Percentiles rank a stretch among this genome's conserved stretches.
Evolutionary conservation across 371 early-diverging fungal species (phyloP).

Genomic region (Mortierella sp.): DNA sequence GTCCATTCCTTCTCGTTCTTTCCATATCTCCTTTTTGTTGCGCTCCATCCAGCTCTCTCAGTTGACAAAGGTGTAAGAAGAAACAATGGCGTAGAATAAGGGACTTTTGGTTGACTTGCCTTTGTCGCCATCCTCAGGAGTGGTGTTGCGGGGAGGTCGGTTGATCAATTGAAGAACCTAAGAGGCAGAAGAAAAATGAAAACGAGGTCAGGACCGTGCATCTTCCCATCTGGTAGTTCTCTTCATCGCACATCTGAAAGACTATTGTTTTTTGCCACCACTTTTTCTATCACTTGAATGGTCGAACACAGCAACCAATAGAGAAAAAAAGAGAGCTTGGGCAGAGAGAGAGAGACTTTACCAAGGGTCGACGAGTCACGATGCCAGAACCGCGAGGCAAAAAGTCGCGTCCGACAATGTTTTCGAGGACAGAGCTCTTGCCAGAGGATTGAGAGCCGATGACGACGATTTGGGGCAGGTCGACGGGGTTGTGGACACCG

Average conservation of each 20-base stretch:
- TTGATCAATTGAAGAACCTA: conserved; percentile 97
- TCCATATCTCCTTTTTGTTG: neutral
- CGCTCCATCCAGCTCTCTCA: neutral
- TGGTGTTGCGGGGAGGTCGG: conserved; percentile 69
- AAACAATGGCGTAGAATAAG: neutral
- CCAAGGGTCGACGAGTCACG: conserved; percentile 95
- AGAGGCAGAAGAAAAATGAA: conserved; percentile 8
- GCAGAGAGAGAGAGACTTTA: conserved; percentile 46
- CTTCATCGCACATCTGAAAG: neutral
- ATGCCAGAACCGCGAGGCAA: conserved; percentile 97
- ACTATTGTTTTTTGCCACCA: neutral
- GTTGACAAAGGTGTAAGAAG: neutral
- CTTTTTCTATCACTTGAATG: neutral
- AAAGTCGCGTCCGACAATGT: conserved; percentile 99
- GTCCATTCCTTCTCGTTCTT: conserved; percentile 1
- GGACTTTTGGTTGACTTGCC: conserved; percentile 14
- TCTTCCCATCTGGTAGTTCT: conserved; percentile 1
- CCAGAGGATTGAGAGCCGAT: conserved; percentile 99
- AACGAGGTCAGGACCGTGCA: neutral
- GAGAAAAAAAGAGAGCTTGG: neutral
- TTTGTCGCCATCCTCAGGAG: conserved; percentile 49
- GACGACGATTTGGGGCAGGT: conserved; percentile 99
- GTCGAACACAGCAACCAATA: neutral
- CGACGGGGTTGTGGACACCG: conserved; percentile 97
- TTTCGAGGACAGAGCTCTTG: conserved; percentile 99